Evolutionary conservation across 1,284 basidiomycete species (phyloP), one percentile per base, ranked within the genome.

Genomic region (Earliella scabrosa): DNA sequence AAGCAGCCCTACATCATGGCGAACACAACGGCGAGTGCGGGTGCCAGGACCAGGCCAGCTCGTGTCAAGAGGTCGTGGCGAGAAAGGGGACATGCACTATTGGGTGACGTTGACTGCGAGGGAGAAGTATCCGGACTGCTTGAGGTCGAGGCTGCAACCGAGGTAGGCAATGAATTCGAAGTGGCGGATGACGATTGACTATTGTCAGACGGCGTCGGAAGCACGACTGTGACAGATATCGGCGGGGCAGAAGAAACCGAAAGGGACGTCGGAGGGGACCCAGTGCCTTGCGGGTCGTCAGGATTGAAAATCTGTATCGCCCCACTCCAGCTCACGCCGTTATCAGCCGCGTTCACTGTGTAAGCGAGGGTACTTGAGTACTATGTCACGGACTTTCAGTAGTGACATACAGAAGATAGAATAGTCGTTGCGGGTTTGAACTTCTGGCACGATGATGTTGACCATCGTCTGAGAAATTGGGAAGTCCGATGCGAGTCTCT

Each of bases 171-270:
- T 6, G 29, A 7, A 7, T 13, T 26, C 39, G 39, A 11, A 31
- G 29, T 31, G 6, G 29, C 13, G 29, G 29, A 31, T 3, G 39
- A 24, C 4, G 39, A 41, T 1, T 5, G 20, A 24, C 8, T 14
- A 21, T 13, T 41, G 11, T 41, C 21, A 10, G 39, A 21, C 21
- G 39, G 18, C 39, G 39, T 41, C 4, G 39, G 39, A 24, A 41
- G 39, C 39, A 41, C 39, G 39, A 41, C 36, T 50, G 46, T 48
- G 23, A 48, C 46, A 20, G 46, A 48, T 20, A 48, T 39, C 2
- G 46, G 34, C 8, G 46, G 46, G 4, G 46, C 46, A n/a, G 35
- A 36, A 23, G 18, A 27, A 11, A 48, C 46, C 20, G 36, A 24
- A 16, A 39, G 24, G 10, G 45, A 47, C 13, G 23, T 48, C 6